phyloP scores from a whole-genome alignment of 768 basidiomycete species.

The Sporobolomyces phaffii region DNA sequence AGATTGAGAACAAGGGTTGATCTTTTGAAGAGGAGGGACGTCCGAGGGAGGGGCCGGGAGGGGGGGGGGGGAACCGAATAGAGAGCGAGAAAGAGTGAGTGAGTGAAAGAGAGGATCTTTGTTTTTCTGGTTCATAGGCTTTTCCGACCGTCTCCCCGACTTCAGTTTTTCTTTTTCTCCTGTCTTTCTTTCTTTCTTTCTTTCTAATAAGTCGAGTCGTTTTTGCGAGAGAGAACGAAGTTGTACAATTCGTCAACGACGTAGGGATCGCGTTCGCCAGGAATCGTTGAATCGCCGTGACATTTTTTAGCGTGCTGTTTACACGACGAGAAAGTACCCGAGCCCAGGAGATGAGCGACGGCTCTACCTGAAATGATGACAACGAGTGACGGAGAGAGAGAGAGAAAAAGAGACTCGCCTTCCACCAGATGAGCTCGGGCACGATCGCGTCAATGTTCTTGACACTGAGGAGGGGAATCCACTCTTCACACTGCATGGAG shows the following conservation, averaged over 20 bases:
- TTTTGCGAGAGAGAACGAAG: constrained; percentile 23
- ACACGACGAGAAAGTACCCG: constrained; percentile 50
- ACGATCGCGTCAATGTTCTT: constrained; percentile 72
- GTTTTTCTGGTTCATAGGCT: too few species aligned
- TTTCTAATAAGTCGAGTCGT: not conserved
- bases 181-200: too few species aligned
- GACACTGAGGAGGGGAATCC: constrained; percentile 66
- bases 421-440: constrained; percentile 59
- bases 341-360: too few species aligned
- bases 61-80: too few species aligned
- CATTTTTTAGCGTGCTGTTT: constrained; percentile 76
- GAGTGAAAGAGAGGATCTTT: too few species aligned
- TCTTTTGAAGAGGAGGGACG: too few species aligned
- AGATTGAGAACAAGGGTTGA: too few species aligned
- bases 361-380: too few species aligned
- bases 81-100: too few species aligned
- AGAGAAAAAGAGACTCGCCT: constrained; percentile 40
- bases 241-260: constrained; percentile 53
- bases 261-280: constrained; percentile 58
- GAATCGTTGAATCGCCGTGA: constrained; percentile 57
- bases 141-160: too few species aligned
- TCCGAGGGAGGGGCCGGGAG: too few species aligned
- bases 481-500: constrained; percentile 54
- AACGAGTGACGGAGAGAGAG: not conserved
- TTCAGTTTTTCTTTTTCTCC: too few species aligned